Evolutionary conservation across 2,329 filamentous ascomycete genomes (phyloP), one percentile per base, ranked within the genome.

Genomic region (Fusarium vanettenii): DNA sequence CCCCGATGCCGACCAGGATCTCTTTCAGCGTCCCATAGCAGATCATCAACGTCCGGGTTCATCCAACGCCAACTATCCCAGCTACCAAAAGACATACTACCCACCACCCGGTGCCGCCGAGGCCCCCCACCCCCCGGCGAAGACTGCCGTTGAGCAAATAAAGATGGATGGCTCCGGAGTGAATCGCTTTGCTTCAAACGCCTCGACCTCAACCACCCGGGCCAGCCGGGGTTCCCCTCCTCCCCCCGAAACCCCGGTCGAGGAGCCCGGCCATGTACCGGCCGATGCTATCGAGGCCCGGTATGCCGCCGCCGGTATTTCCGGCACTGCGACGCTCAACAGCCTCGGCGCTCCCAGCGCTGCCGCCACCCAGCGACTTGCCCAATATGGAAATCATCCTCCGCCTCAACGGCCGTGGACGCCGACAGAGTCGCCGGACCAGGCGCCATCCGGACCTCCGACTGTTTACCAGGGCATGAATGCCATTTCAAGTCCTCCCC

Each of bases 151-250:
- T 52, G 67, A 81, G 67, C 73, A 80, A 45, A 56, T 76, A 22
- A 77, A 70, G 79, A 82, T 84, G n/a, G 79, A 79, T 31, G 86
- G 88, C n/a, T 84, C 78, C 60, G 85, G 86, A 33, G 88, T 92
- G 73, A 92, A 90, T 79, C 87, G 91, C 52, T 91, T 92, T 75
- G 87, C 89, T 13, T 98, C 96, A 3, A 97, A 94, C 9, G 95
- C 96, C 16, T 98, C 97, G 0, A 97, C 92, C 14, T 97, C 95
- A 3, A 99, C 97, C 1, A 98, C 96, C 3, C 92, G 94, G 74
- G 97, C 97, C 22, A 95, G 94, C 80, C 90, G 97, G 77, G 97
- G 97, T 50, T 98, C 96, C 31, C 97, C 97, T 6, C 96, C 97
- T 6, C 97, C 97, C 1, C 97, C 97, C 10, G 96, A 98, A 82